phyloP scores from a whole-genome alignment of 2,329 filamentous ascomycete species.

The Ophiostoma quercus region DNA sequence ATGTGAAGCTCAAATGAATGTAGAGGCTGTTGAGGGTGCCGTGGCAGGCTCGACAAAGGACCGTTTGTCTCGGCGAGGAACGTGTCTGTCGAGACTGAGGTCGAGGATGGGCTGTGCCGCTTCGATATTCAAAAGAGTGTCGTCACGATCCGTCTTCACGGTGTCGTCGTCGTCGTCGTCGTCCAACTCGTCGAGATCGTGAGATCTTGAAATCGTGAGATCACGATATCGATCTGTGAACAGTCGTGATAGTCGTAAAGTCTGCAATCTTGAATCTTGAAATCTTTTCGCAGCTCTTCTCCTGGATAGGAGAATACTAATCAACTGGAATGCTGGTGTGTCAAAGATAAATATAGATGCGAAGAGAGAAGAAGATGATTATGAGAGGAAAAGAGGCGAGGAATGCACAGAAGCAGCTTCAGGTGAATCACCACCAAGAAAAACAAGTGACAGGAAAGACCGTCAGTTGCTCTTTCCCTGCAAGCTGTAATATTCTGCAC shows the following conservation, averaged over 20 bases:
- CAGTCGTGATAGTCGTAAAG: background rate
- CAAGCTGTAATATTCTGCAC: background rate
- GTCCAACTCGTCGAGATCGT: background rate
- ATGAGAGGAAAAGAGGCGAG: background rate
- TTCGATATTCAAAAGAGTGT: background rate
- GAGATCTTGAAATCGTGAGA: conserved; percentile 5
- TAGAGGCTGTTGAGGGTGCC: background rate
- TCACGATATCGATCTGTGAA: background rate
- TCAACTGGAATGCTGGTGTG: background rate
- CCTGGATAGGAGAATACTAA: background rate
- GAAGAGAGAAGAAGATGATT: background rate
- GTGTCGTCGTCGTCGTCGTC: background rate
- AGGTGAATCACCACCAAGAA: background rate
- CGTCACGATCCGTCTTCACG: background rate
- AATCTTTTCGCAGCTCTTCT: background rate
- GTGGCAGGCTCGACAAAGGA: background rate
- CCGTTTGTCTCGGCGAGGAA: background rate
- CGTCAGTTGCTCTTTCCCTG: conserved; percentile 1
- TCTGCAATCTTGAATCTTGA: background rate
- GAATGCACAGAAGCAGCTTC: background rate
- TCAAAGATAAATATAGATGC: conserved; percentile 2
- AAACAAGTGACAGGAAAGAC: conserved; percentile 1
- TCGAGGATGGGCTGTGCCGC: background rate
- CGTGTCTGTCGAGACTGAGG: background rate
- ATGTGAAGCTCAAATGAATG: background rate